Base-by-base conservation (phyloP, 192 early-diverging fungal species). In the Mortierella alpina region DNA sequence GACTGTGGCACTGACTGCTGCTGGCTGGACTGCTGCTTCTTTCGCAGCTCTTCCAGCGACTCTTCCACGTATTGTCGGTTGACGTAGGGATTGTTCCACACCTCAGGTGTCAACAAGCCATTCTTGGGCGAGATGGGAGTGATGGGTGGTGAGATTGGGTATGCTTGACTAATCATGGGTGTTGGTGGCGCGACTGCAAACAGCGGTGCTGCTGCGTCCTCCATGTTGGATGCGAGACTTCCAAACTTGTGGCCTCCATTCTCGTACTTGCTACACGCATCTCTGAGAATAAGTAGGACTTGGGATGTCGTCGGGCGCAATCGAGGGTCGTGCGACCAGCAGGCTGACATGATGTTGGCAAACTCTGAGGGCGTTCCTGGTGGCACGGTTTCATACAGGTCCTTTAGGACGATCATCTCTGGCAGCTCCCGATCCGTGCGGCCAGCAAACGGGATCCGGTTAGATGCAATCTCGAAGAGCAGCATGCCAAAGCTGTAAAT, bases 401-500 rank as follows among this genome's bases (percentile, higher is more conserved):
- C 55, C n/a, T 72, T 66, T n/a, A 66, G 68, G 22, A 79, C 76
- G 57, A 79, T 72, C n/a, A 72, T 45, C 59, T 79, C 76, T 17
- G 76, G 76, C 59, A 79, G 40, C 9, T 70, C 69, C 2, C 69
- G 63, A 12, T 79, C 76, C 13, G 42, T 62, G 57, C 62, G 54
- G 4, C 52, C 13, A 2, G 45, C 17, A 45, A 67, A 79, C 17
- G 76, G 76, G 50, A 79, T 70, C 7, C 40, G 45, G 76, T 79
- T 79, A 1, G 76, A 67, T 1, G 76, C 76, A n/a, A 79, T 79
- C 40, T 79, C 76, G 49, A 79, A 79, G 11, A 79, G 59, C 11
- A 79, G 59, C 76, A 79, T 79, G 17, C 76, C 76, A 42, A 79
- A 79, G 46, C 76, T 79, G 64, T 79, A 79, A 31, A 79, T 79